Evolutionary conservation across 768 basidiomycete genomes (phyloP).

Genomic region (Trametes cingulata): DNA sequence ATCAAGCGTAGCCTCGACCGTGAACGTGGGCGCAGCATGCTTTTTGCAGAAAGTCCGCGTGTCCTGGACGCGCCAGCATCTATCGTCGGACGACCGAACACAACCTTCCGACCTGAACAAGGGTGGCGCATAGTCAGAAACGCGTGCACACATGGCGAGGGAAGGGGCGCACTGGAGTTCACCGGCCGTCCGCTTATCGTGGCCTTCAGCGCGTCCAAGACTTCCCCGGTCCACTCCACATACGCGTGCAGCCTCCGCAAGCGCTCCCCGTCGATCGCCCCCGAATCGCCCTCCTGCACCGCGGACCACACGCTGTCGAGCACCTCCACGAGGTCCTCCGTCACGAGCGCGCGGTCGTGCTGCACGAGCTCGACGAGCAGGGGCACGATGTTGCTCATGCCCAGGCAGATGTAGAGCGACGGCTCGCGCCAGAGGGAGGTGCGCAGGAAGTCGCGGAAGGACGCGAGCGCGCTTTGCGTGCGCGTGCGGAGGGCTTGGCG

Average conservation of each 20-base stretch:
- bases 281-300: not conserved
- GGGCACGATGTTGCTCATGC: slow-evolving; percentile 15
- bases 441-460: slow-evolving; percentile 7
- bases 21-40: not conserved
- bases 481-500: not conserved
- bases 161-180: not conserved
- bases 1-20: not conserved
- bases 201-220: slow-evolving; percentile 12
- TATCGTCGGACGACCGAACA: not conserved
- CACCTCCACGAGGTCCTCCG: slow-evolving; percentile 9
- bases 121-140: not conserved
- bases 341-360: slow-evolving; percentile 5
- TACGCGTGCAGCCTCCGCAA: slow-evolving; percentile 7
- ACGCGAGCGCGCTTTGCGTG: not conserved
- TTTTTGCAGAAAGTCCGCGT: not conserved
- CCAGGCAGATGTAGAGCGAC: slow-evolving; percentile 14
- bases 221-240: slow-evolving; percentile 15
- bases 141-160: not conserved
- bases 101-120: not conserved
- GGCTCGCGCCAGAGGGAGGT: slow-evolving; percentile 13
- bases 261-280: not conserved
- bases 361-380: slow-evolving; percentile 12
- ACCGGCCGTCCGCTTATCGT: not conserved
- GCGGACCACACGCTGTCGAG: slow-evolving; percentile 11
- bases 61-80: not conserved